phyloP scores from a whole-genome alignment of 345 rosid genomes.

The Syzygium oleosum region DNA sequence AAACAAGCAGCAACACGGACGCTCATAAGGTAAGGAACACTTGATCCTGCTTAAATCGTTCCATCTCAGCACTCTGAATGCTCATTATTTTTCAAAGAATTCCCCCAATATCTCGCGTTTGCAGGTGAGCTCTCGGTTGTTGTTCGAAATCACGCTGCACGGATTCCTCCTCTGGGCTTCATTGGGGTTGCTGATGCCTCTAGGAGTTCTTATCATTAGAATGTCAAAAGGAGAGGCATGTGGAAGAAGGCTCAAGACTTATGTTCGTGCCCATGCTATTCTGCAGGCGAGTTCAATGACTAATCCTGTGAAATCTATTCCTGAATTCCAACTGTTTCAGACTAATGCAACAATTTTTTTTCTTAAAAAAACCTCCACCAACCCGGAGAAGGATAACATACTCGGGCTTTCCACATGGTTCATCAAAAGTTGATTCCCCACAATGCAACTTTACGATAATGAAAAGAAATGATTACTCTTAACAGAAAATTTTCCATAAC shows the following conservation, averaged over 20 bases:
- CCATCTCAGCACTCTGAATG: background rate
- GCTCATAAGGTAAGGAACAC: constrained; percentile 15
- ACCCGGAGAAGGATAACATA: background rate
- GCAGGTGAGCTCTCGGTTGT: constrained; percentile 47
- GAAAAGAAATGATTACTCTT: background rate
- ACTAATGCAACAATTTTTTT: background rate
- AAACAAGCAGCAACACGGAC: background rate
- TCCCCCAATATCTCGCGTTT: background rate
- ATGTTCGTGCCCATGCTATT: constrained; percentile 56
- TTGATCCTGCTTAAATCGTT: background rate
- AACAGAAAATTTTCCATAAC: background rate
- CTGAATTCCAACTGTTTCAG: background rate
- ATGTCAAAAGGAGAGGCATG: constrained; percentile 51
- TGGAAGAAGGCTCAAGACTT: constrained; percentile 39
- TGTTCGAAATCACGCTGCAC: constrained; percentile 51
- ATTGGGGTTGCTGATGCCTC: constrained; percentile 76
- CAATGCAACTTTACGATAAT: background rate
- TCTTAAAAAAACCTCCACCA: background rate
- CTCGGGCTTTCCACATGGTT: background rate
- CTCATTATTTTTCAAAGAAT: background rate
- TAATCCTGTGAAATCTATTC: background rate
- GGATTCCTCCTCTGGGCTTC: constrained; percentile 87
- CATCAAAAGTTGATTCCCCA: background rate
- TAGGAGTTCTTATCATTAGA: constrained; percentile 64
- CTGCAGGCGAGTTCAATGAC: constrained; percentile 49